phyloP scores from a whole-genome alignment of 1,284 basidiomycete species.

The Limonomyces culmigenus region DNA sequence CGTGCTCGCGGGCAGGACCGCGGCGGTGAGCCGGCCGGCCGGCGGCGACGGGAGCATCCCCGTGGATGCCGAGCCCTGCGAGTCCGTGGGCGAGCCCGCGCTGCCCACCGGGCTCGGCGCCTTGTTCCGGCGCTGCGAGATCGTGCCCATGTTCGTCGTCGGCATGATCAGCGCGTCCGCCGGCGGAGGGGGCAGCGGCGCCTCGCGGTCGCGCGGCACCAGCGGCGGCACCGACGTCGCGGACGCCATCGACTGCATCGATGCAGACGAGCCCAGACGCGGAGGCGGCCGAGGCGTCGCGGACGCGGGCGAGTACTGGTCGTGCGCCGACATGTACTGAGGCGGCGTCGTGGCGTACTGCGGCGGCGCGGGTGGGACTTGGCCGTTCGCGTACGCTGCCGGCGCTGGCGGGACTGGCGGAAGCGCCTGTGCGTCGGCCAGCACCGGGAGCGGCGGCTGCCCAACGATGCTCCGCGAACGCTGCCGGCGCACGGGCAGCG shows the following conservation, averaged over 20 bases:
- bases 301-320: too few relatives aligned
- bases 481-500: neutral
- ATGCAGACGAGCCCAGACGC: too few relatives aligned
- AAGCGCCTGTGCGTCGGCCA: too few relatives aligned
- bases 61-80: constrained; percentile 23
- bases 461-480: neutral
- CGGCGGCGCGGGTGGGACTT: too few relatives aligned
- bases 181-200: neutral
- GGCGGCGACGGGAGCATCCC: constrained; percentile 20
- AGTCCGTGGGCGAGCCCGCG: constrained; percentile 34
- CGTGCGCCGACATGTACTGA: too few relatives aligned
- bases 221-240: constrained; percentile 15
- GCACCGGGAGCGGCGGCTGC: neutral
- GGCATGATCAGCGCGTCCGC: constrained; percentile 32
- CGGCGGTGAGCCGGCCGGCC: constrained; percentile 20
- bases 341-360: neutral
- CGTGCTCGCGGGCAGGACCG: constrained; percentile 23
- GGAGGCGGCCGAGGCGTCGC: constrained; percentile 34
- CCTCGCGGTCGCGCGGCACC: constrained; percentile 4
- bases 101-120: constrained; percentile 19
- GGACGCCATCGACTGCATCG: constrained; percentile 26
- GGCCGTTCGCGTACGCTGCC: too few relatives aligned
- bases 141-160: constrained; percentile 44
- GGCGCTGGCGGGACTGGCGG: too few relatives aligned
- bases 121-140: constrained; percentile 51